Evolutionary conservation across 345 rosid species (phyloP).

Genomic region (Salix caprea): DNA sequence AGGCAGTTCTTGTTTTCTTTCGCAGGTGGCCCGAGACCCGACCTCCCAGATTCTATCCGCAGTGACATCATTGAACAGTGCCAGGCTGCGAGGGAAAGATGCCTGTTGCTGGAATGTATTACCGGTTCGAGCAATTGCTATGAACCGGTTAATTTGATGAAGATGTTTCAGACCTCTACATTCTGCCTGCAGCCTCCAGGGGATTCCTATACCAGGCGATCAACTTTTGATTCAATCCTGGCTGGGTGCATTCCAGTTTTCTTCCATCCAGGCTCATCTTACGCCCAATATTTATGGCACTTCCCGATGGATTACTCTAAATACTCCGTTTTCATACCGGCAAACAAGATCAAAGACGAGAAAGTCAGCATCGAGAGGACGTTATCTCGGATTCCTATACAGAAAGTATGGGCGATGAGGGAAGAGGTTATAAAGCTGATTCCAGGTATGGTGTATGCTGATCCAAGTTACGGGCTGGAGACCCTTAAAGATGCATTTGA

Average conservation of each 20-base stretch:
- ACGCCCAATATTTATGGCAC: slow-evolving; percentile 80
- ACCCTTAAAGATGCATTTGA: slow-evolving; percentile 74
- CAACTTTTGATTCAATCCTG: slow-evolving; percentile 73
- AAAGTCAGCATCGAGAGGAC: slow-evolving; percentile 48
- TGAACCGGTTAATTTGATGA: slow-evolving; percentile 46
- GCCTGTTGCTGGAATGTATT: slow-evolving; percentile 37
- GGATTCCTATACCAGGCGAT: slow-evolving; percentile 76
- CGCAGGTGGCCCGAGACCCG: slow-evolving; percentile 60
- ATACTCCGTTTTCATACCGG: slow-evolving; percentile 65
- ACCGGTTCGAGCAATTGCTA: slow-evolving; percentile 9
- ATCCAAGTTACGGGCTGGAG: slow-evolving; percentile 44
- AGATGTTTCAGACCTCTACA: slow-evolving; percentile 48
- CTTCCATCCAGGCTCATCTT: slow-evolving; percentile 84
- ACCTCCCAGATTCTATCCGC: slow-evolving; percentile 46
- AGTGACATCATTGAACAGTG: slow-evolving; percentile 60
- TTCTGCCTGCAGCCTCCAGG: slow-evolving; percentile 84
- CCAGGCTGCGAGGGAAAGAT: slow-evolving; percentile 48
- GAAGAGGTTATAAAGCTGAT: slow-evolving; percentile 58
- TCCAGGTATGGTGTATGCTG: slow-evolving; percentile 57
- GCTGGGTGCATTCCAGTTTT: slow-evolving; percentile 88
- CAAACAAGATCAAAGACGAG: slow-evolving; percentile 24
- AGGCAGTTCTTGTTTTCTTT: slow-evolving; percentile 58
- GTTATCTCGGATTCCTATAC: slow-evolving; percentile 38
- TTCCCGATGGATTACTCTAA: slow-evolving; percentile 52
- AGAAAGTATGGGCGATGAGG: slow-evolving; percentile 40